phyloP scores from a whole-genome alignment of 2,329 filamentous ascomycete species.

The Scedosporium aurantiacum region DNA sequence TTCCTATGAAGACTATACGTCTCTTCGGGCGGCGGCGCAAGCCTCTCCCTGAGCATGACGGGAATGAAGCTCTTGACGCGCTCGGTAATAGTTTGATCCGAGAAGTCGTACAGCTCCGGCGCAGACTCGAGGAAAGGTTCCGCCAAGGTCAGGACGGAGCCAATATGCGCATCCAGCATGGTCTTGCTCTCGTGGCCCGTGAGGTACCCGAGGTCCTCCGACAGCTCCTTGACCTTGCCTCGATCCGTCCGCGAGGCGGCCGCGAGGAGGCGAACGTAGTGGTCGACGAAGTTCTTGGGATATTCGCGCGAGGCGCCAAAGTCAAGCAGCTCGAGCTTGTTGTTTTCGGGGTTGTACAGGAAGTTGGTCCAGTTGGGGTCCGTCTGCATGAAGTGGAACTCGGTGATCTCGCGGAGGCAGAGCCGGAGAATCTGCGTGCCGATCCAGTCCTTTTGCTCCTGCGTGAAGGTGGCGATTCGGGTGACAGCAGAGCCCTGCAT shows the following conservation, averaged over 20 bases:
- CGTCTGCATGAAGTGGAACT: constrained; percentile 98
- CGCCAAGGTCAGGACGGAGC: constrained; percentile 77
- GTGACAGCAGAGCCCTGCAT: constrained; percentile 82
- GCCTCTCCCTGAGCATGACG: constrained; percentile 78
- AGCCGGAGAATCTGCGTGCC: constrained; percentile 87
- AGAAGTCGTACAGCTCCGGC: constrained; percentile 82
- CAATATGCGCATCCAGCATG: constrained; percentile 88
- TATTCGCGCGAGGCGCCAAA: constrained; percentile 89
- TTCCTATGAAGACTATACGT: constrained; percentile 95
- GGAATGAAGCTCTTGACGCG: constrained; percentile 81
- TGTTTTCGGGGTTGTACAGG: constrained; percentile 63
- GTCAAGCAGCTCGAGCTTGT: constrained; percentile 81
- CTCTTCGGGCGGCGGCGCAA: constrained; percentile 90
- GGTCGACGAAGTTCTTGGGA: constrained; percentile 64
- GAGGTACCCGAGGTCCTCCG: constrained; percentile 73
- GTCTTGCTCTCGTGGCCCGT: constrained; percentile 75
- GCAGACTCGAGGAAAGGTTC: constrained; percentile 75
- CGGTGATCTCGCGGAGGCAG: constrained; percentile 82
- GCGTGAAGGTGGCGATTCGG: constrained; percentile 61
- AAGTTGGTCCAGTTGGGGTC: constrained; percentile 99
- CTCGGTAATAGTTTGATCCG: constrained; percentile 91
- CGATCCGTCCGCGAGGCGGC: constrained; percentile 67
- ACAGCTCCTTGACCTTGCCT: constrained; percentile 51
- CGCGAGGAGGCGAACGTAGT: constrained; percentile 69
- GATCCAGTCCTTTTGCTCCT: constrained; percentile 88